Evolutionary conservation across 1,139 yeast genomes (phyloP), one percentile per base, ranked within the genome.

Genomic region (Hansenula sp.): DNA sequence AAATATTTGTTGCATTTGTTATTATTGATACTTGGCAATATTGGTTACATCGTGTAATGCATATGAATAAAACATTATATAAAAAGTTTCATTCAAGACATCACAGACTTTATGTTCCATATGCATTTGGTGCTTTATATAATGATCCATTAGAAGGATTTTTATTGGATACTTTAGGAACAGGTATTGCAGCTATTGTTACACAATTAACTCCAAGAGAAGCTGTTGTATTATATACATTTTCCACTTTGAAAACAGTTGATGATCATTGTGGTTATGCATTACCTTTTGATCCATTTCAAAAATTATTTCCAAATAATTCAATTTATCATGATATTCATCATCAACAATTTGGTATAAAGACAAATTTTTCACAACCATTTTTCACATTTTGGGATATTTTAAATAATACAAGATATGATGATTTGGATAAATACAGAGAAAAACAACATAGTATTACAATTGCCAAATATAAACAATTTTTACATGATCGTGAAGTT

Each of bases 211-310:
- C 86, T 3, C 83, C 89, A 37, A 77, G 96, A 44, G 97, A 92
- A 65, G 68, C 82, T 39, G 69, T 85, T 28, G 52, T 84, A 18
- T 68, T 92, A 44, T 92, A 73, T 65, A 81, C 92, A 4, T 87
- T 92, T 61, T 86, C 96, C 14, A 92, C 98, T 6, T 65, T 92
- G 75, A 92, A 92, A 65, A 92, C 98, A 1, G 96, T 92, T 39
- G 98, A 92, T 62, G 98, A 92, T 62, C 98, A 92, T 64, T 92
- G 97, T 64, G 98, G 98, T 17, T 92, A 90, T 64, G 79, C 89
- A 36, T 68, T 92, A 44, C 98, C 97, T 16, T 85, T 68, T 61
- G 98, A 92, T 61, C 79, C 90, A 27, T 85, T 92, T 70, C 98
- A 92, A 67, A 60, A 79, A 32, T 43, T 90, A 14, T 92, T 92